Evolutionary conservation across 169 alveolate species (phyloP).

Genomic region (Cryptosporidium canis): DNA sequence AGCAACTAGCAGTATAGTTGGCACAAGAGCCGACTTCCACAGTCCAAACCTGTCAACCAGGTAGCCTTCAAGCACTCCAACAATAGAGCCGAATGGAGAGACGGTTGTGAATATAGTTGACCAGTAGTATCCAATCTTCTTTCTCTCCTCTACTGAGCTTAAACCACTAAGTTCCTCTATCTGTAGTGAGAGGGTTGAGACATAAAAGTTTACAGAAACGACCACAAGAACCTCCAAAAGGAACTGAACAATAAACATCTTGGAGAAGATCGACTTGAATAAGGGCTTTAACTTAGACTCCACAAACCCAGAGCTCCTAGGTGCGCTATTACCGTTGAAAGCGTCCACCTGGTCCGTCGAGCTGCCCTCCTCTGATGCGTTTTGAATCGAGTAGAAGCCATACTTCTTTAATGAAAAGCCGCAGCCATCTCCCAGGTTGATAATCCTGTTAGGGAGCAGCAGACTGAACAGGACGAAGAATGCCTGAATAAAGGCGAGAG

Average conservation of each 20-base stretch:
- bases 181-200: slow-evolving; percentile 57
- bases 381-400: slow-evolving; percentile 27
- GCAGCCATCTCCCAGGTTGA: slow-evolving; percentile 41
- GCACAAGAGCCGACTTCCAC: slow-evolving; percentile 50
- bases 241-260: slow-evolving; percentile 48
- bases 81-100: slow-evolving; percentile 66
- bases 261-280: slow-evolving; percentile 14
- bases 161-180: slow-evolving; percentile 55
- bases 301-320: neutral
- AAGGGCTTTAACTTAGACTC: slow-evolving; percentile 10
- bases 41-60: slow-evolving; percentile 49
- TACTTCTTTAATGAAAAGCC: slow-evolving; percentile 16
- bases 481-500: slow-evolving; percentile 43
- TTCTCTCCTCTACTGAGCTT: slow-evolving; percentile 10
- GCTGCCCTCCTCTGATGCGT: neutral
- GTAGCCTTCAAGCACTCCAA: slow-evolving; percentile 52
- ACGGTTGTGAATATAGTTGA: slow-evolving; percentile 58
- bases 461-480: slow-evolving; percentile 26
- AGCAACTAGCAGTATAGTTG: neutral
- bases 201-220: slow-evolving; percentile 64
- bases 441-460: slow-evolving; percentile 14
- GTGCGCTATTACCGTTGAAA: neutral
- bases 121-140: slow-evolving; percentile 50
- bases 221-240: slow-evolving; percentile 28
- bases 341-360: neutral